Percentiles rank a stretch among this genome's conserved stretches.
These are phyloP conservation scores for Phyllosticta capitalensis DNA, from an alignment of 2,329 filamentous ascomycete species.

Conservation along the genomic window DNA sequence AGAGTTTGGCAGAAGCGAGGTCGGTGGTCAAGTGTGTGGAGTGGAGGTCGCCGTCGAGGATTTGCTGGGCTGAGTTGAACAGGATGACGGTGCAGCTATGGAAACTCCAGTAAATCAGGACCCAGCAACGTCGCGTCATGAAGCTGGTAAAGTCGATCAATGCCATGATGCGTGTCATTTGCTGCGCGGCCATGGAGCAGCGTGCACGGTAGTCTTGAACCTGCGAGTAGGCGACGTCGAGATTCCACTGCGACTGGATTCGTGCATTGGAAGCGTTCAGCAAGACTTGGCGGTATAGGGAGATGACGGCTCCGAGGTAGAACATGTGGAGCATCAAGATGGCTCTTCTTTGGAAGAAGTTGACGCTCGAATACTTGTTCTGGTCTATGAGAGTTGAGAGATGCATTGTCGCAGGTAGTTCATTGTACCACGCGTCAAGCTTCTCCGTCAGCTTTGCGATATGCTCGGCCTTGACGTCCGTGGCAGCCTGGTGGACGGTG, in stretches of 20 bases:
- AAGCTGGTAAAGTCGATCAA: constrained; percentile 26
- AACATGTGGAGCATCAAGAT: constrained; percentile 30
- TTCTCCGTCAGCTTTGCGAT: constrained; percentile 14
- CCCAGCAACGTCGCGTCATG: constrained; percentile 28
- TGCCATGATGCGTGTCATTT: constrained; percentile 25
- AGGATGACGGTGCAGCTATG: constrained; percentile 26
- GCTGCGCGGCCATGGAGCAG: constrained; percentile 26
- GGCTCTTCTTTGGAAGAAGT: constrained; percentile 23
- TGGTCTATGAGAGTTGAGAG: constrained; percentile 21
- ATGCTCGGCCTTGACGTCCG: constrained; percentile 2
- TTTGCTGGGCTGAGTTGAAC: constrained; percentile 24
- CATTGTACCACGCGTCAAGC: constrained; percentile 25
- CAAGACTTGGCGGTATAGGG: constrained; percentile 27
- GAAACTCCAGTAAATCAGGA: constrained; percentile 31
- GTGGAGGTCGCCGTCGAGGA: constrained; percentile 23
- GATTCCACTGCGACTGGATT: constrained; percentile 12
- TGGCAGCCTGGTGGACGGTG: background rate
- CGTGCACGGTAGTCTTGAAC: constrained; percentile 21
- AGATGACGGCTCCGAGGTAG: constrained; percentile 27
- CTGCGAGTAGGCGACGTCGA: constrained; percentile 20
- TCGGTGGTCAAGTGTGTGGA: constrained; percentile 21
- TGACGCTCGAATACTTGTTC: constrained; percentile 17
- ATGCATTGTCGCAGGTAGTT: constrained; percentile 24
- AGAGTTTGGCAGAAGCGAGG: constrained; percentile 24
- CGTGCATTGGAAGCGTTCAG: constrained; percentile 24